Evolutionary conservation across 352 stramenopile species (phyloP), one percentile per base, ranked within the genome.

Genomic region (Phytophthora sp.): DNA sequence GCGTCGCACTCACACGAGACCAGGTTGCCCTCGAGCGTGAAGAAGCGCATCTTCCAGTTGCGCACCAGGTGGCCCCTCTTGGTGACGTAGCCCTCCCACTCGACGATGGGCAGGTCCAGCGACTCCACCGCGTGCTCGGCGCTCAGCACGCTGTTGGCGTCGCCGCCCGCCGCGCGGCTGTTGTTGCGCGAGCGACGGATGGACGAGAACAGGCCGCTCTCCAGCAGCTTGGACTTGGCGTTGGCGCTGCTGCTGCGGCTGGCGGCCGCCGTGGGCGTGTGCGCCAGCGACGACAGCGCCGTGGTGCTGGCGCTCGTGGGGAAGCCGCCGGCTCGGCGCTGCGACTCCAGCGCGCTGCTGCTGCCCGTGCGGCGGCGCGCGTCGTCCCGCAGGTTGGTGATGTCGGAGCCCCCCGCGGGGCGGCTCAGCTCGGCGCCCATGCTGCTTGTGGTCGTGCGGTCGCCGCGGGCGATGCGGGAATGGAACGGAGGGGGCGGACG

Each of bases 1-100:
- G 1, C 7, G 52, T 12, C 24, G 26, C 21, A 68, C 80, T 24
- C 74, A 89, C 80, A 96, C 24, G 86, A 96, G 30, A 96, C 54
- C 42, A 92, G 72, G 58, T 92, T 96, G 39, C 86, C 87, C 31
- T 96, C 88, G 17, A 96, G 66, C 28, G 87, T 95, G 67, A 96
- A 96, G 48, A 94, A 96, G 12, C 88, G 77, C 62, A 82, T 81
- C 52, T 95, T 96, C 88, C 88, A 96, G 67, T 96, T 95, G 43
- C 87, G 82, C 55, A 96, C 86, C 31, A 96, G 68, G 50, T 96
- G 86, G 0, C 88, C 87, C 30, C 87, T 76, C 68, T 96, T 96
- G n/a, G 84, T 93, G n/a, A 94, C 88, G 59, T 95, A 96, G 32
- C 88, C 88, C 70, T 96, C 88, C 88, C 88, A 96, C 60, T 96